Conservation (phyloP, 257 asterid genomes). For the Echites panduratus region DNA sequence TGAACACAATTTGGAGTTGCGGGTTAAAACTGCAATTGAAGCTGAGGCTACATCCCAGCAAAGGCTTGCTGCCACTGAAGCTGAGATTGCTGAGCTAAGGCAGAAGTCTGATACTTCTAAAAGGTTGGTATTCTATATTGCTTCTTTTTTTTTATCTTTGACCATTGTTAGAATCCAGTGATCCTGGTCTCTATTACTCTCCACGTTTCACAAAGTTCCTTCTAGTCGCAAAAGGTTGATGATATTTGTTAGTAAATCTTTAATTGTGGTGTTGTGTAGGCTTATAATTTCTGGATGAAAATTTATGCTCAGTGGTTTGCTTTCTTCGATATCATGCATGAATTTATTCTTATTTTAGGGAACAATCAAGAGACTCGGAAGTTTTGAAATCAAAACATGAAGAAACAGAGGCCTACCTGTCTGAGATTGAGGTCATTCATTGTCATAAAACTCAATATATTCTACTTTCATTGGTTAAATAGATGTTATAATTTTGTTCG, state of each 20-base stretch:
- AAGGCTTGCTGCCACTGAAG: slow-evolving; percentile 86
- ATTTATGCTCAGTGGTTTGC: background rate
- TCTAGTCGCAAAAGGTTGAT: background rate
- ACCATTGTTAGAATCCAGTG: background rate
- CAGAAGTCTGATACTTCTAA: slow-evolving; percentile 65
- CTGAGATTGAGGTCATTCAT: slow-evolving; percentile 84
- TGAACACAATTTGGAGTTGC: slow-evolving; percentile 76
- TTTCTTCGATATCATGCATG: background rate
- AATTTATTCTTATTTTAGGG: slow-evolving; percentile 47
- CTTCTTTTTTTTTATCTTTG: background rate
- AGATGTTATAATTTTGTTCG: slow-evolving; percentile 17
- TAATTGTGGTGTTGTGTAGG: background rate
- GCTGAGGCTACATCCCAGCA: slow-evolving; percentile 94
- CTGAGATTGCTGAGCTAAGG: slow-evolving; percentile 89
- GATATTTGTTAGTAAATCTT: background rate
- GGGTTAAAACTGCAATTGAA: slow-evolving; percentile 92
- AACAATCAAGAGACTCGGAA: slow-evolving; percentile 54
- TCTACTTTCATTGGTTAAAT: background rate
- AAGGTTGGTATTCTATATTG: slow-evolving; percentile 41
- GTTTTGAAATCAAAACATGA: slow-evolving; percentile 71
- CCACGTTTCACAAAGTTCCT: background rate
- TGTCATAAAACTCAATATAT: background rate
- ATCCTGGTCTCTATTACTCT: background rate
- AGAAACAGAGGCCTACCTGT: slow-evolving; percentile 88
- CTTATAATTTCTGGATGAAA: background rate